phyloP scores from a whole-genome alignment of 192 early-diverging fungal genomes.

The Podila epicladia region DNA sequence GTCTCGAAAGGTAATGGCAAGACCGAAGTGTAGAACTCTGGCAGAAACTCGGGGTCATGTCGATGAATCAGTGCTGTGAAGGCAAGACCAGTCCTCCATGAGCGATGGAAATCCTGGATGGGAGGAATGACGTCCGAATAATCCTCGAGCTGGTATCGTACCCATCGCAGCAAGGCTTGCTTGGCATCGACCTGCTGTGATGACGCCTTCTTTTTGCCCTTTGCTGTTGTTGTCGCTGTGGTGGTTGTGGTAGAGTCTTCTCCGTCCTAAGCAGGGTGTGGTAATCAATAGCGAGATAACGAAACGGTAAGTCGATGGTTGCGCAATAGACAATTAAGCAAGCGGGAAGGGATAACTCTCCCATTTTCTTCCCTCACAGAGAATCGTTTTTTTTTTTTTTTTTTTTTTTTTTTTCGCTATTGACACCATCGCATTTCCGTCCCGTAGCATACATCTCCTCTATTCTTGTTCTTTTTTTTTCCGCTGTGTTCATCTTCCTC shows the following conservation, averaged over 20 bases:
- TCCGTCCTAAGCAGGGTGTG: conserved; percentile 5
- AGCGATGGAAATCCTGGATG: conserved; percentile 61
- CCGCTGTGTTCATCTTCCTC: too few species aligned
- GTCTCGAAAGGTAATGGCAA: conserved; percentile 44
- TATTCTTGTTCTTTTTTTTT: neutral
- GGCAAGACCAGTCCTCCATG: conserved; percentile 63
- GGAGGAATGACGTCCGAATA: conserved; percentile 60
- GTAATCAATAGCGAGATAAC: too few species aligned
- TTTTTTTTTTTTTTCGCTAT: neutral
- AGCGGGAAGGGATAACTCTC: neutral
- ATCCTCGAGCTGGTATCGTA: conserved; percentile 60
- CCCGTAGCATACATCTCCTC: conserved; percentile 2
- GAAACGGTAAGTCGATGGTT: too few species aligned
- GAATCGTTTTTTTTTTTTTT: neutral
- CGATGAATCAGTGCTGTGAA: conserved; percentile 60
- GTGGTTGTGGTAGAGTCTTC: conserved; percentile 16
- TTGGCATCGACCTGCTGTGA: conserved; percentile 57
- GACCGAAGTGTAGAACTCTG: conserved; percentile 52
- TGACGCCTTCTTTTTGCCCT: conserved; percentile 29
- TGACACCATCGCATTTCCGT: neutral
- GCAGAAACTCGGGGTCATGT: conserved; percentile 55
- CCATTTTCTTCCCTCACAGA: too few species aligned
- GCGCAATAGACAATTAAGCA: neutral
- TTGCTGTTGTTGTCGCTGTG: conserved; percentile 33
- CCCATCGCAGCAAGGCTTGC: conserved; percentile 60